Percentiles rank a stretch among this genome's conserved stretches.
Evolutionary conservation across 768 basidiomycete genomes (phyloP).

Genomic region (Termitomyces titanicus): DNA sequence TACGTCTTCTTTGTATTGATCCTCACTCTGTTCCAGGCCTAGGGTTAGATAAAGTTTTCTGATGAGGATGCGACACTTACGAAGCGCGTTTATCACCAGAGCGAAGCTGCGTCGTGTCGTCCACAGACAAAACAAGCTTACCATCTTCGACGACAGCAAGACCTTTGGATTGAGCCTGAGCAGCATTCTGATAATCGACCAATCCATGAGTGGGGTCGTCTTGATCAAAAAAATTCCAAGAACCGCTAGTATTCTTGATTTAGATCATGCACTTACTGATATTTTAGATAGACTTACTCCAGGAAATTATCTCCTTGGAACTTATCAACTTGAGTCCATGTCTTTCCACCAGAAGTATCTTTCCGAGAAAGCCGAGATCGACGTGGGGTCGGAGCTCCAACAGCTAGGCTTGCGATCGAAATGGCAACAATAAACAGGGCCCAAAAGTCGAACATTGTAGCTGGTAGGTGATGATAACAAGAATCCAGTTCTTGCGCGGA

Average conservation of each 20-base stretch:
- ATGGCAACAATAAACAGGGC: neutral
- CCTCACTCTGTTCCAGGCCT: conserved; percentile 47
- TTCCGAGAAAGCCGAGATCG: conserved; percentile 7
- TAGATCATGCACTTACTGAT: neutral
- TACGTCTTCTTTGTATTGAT: conserved; percentile 63
- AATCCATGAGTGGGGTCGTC: conserved; percentile 70
- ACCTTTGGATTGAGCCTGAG: conserved; percentile 44
- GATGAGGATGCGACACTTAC: conserved; percentile 26
- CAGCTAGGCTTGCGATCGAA: neutral
- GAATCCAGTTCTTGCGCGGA: conserved; percentile 14
- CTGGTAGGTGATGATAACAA: neutral
- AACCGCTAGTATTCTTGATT: conserved; percentile 33
- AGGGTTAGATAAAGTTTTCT: neutral
- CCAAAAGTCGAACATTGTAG: conserved; percentile 5
- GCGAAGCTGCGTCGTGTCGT: conserved; percentile 44
- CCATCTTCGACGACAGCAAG: conserved; percentile 60
- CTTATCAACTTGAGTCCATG: conserved; percentile 29
- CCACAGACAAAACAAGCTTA: conserved; percentile 58
- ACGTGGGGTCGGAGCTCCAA: conserved; percentile 3
- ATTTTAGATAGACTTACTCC: conserved; percentile 35
- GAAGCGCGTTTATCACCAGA: conserved; percentile 53
- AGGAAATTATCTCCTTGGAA: conserved; percentile 54
- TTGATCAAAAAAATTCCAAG: conserved; percentile 60
- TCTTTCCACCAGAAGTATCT: conserved; percentile 1
- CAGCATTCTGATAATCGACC: conserved; percentile 53